Percentiles rank a stretch among this genome's conserved stretches.
phyloP scores from a whole-genome alignment of 2,329 filamentous ascomycete genomes.

The Capronia americana region DNA sequence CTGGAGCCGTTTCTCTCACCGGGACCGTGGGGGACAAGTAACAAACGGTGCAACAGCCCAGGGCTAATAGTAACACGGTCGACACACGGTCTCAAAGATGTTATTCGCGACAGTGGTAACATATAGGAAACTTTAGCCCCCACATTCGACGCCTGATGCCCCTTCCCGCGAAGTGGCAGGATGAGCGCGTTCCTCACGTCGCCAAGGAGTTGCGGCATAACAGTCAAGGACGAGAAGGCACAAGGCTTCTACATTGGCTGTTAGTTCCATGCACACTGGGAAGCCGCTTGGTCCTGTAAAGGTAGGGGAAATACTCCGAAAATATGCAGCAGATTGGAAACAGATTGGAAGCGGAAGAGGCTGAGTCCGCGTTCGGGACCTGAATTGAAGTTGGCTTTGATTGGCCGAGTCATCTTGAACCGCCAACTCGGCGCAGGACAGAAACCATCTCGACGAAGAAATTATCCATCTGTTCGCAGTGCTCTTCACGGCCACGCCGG shows the following conservation, averaged over 20 bases:
- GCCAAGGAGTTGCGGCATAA: not conserved
- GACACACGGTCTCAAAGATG: not conserved
- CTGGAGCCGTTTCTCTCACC: not conserved
- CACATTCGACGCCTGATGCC: not conserved
- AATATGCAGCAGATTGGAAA: not conserved
- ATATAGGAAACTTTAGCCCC: not conserved
- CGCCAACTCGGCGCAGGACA: not conserved
- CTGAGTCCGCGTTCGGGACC: not conserved
- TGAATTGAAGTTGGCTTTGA: not conserved
- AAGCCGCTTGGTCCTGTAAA: not conserved
- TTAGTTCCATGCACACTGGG: not conserved
- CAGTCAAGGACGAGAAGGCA: not conserved
- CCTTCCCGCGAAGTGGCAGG: not conserved
- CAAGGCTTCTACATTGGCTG: not conserved
- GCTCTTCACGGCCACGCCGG: not conserved
- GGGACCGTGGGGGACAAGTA: not conserved
- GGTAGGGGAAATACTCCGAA: not conserved
- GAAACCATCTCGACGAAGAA: not conserved
- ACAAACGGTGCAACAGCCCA: not conserved
- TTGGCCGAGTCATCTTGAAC: not conserved
- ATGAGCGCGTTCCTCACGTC: not conserved
- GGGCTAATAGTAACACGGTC: not conserved
- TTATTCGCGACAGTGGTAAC: not conserved
- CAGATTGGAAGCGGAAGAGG: not conserved
- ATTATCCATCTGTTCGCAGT: not conserved